Base-by-base conservation (phyloP, 2,329 filamentous ascomycete species). In the Claviceps citrina region DNA sequence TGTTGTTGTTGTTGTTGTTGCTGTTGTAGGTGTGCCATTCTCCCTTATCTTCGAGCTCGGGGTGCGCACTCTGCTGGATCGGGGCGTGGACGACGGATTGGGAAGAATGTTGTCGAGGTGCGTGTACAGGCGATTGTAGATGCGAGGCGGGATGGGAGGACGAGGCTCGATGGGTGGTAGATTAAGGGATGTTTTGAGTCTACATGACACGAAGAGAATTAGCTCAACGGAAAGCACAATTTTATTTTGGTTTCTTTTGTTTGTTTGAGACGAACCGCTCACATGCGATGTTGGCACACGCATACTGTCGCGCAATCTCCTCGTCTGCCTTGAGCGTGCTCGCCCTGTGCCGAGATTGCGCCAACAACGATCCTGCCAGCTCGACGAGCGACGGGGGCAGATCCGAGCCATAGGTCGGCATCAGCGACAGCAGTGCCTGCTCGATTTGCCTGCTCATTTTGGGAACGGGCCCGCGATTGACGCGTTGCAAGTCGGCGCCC, bases 261-360 rank as follows among this genome's bases (percentile, higher is more conserved):
- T 4, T 18, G 3, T 31, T 16, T 30, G 5, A 28, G 34, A 36
- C 42, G 12, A 15, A 84, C 82, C 84, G 75, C 50, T 89, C 84
- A 55, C 87, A 96, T 16, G 91, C 91, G 44, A 98, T 73, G 59
- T 94, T 80, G 12, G 84, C 82, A 56, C 86, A 94, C 4, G 81
- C 82, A 57, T 91, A 91, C 4, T 74, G 70, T 16, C 87, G 73
- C n/a, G 81, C 84, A 47, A 91, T 77, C 57, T 95, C 87, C 57
- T 94, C 86, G 41, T 93, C 84, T 3, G 78, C 71, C 55, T 86
- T 93, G 39, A 95, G 67, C 13, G 73, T 81, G 52, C 76, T 78
- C 37, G 84, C 84, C 51, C 77, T 78, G 53, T 78, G 76, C 26
- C 84, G 76, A 10, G 85, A 93, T 58, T 91, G 85, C 2, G 83